Conservation (phyloP, 768 basidiomycete species). For the Amyloporia xantha region DNA sequence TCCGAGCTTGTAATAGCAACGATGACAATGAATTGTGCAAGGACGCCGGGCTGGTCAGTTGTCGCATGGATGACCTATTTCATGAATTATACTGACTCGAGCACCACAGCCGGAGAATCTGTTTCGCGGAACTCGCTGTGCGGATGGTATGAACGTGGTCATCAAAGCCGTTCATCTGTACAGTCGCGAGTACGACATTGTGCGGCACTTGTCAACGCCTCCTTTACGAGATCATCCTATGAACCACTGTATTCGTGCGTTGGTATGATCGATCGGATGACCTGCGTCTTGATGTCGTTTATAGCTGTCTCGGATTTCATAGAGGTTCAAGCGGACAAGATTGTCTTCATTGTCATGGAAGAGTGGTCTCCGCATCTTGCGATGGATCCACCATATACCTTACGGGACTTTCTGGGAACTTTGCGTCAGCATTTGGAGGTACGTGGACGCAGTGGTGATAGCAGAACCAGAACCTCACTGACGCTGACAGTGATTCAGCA, state of each 20-base stretch:
- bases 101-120: constrained; percentile 57
- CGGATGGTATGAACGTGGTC: constrained; percentile 48
- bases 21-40: constrained; percentile 61
- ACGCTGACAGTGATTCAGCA: constrained; percentile 37
- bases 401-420: constrained; percentile 46
- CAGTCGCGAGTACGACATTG: constrained; percentile 58
- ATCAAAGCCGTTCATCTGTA: constrained; percentile 60
- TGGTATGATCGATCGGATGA: not conserved
- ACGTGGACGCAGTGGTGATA: not conserved
- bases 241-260: constrained; percentile 72
- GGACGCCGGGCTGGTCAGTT: constrained; percentile 63
- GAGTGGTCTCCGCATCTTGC: constrained; percentile 68
- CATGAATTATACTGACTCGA: not conserved
- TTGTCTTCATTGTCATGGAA: constrained; percentile 74
- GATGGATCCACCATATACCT: constrained; percentile 41
- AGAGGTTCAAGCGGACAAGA: constrained; percentile 40
- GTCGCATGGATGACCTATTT: not conserved
- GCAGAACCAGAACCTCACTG: no score
- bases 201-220: constrained; percentile 48
- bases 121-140: constrained; percentile 55
- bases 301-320: constrained; percentile 64
- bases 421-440: constrained; percentile 70
- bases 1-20: constrained; percentile 25
- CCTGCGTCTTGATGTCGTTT: not conserved
- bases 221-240: constrained; percentile 49